Evolutionary conservation across 2,329 filamentous ascomycete genomes (phyloP).

Genomic region (Tolypocladium pustulatum): DNA sequence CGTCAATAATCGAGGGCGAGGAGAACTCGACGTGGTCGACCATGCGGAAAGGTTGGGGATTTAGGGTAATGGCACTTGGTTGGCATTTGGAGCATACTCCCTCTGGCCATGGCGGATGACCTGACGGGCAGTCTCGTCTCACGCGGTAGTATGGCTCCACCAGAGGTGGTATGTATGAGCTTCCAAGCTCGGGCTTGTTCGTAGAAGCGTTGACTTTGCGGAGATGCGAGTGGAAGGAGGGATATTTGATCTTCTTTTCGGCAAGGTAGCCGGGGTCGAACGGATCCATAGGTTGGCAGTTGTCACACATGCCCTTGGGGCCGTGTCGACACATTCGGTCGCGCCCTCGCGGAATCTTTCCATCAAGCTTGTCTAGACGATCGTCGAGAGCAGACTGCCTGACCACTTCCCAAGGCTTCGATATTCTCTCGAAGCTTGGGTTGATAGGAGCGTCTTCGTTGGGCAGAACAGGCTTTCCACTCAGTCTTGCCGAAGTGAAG

Average conservation of each 20-base stretch:
- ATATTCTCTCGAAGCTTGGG: conserved; percentile 52
- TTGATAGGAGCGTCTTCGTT: conserved; percentile 57
- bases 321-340: conserved; percentile 96
- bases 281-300: conserved; percentile 94
- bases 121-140: conserved; percentile 78
- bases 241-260: conserved; percentile 97
- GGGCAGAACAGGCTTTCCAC: conserved; percentile 62
- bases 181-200: conserved; percentile 88
- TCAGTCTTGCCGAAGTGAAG: conserved; percentile 56
- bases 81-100: conserved; percentile 98
- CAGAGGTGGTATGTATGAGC: conserved; percentile 91
- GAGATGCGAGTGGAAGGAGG: conserved; percentile 90
- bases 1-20: conserved; percentile 72
- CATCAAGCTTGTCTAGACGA: conserved; percentile 73
- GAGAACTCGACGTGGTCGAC: conserved; percentile 98
- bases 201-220: conserved; percentile 93
- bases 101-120: conserved; percentile 87
- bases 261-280: conserved; percentile 81
- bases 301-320: conserved; percentile 97
- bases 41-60: conserved; percentile 90
- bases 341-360: conserved; percentile 69
- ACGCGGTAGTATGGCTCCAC: conserved; percentile 90
- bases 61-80: conserved; percentile 89
- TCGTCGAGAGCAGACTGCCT: conserved; percentile 84
- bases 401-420: conserved; percentile 68